Base-by-base conservation (phyloP, 345 rosid genomes). In the Tarenaya hassleriana region DNA sequence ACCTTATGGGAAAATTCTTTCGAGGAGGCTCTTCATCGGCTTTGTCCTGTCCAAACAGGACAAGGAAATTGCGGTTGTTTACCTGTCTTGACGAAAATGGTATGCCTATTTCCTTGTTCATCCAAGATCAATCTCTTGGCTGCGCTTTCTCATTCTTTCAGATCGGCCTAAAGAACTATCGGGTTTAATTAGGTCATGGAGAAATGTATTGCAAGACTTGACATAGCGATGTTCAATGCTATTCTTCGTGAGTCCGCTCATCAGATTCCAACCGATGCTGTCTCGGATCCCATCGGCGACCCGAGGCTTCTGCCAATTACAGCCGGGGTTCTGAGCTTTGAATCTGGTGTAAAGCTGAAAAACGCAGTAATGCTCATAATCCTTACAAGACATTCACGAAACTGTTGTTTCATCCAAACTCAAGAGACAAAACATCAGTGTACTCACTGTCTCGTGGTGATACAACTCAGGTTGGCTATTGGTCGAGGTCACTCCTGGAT, bases 201-300 rank as follows among this genome's bases (percentile, higher is more conserved):
- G 55, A 92, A 82, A 47, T 94, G 99, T 67, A 62, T 86, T 45
- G 69, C 69, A 24, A 77, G 95, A 68, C 74, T 94, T 61, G 99
- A 94, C 66, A 95, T 88, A 17, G 99, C 97, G 44, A 94, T 88
- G 88, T 94, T 88, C 72, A 94, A 94, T 77, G 96, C 92, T 54
- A 83, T 94, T 73, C 85, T 94, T 31, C 85, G 96, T 5, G 99
- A 94, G 68, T 94, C 96, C 1, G 92, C 81, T 46, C 79, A 80
- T 72, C 95, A 88, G 75, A 80, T 84, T 38, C 94, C 99, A 8
- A 82, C 94, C 19, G 99, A 94, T 65, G 79, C 83, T 27, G 76
- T 82, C 16, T 88, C 88, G 29, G 97, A 86, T 77, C 96, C 97
- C 16, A 86, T 94, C 43, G 34, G 79, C 34, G 92, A 88, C 61